Evolutionary conservation across 805 yeast genomes (phyloP).

Genomic region (Candida chauliodis): DNA sequence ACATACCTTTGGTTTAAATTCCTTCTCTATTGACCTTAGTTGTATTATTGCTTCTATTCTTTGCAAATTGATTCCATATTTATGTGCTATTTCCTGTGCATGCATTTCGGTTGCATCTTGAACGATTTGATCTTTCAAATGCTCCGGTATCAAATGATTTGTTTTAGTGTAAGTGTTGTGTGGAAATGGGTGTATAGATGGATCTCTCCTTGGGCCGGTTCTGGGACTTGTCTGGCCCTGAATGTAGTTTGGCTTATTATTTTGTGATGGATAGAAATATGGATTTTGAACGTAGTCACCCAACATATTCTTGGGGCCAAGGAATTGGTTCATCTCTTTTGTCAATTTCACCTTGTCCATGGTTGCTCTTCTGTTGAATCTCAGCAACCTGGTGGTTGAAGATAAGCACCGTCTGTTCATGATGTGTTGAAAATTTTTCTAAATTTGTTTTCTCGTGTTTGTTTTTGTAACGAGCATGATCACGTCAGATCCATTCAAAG

Average conservation of each 20-base stretch:
- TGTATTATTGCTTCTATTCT: slow-evolving; percentile 85
- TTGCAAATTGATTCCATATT: slow-evolving; percentile 75
- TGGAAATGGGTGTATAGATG: slow-evolving; percentile 75
- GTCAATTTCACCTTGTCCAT: slow-evolving; percentile 4
- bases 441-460: not conserved
- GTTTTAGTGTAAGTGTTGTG: slow-evolving; percentile 67
- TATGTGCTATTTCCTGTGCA: slow-evolving; percentile 71
- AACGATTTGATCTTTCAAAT: slow-evolving; percentile 58
- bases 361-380: slow-evolving; percentile 7
- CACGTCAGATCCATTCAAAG: slow-evolving; percentile 15
- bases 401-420: slow-evolving; percentile 5
- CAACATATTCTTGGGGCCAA: slow-evolving; percentile 76
- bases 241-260: slow-evolving; percentile 72
- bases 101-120: slow-evolving; percentile 55
- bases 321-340: slow-evolving; percentile 24
- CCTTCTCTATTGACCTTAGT: slow-evolving; percentile 61
- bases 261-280: slow-evolving; percentile 61
- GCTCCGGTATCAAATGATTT: slow-evolving; percentile 54
- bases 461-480: not conserved
- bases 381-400: not conserved
- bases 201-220: slow-evolving; percentile 20
- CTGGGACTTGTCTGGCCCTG: slow-evolving; percentile 46
- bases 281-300: slow-evolving; percentile 80
- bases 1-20: slow-evolving; percentile 62
- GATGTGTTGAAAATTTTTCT: slow-evolving; percentile 34